Base-by-base conservation (phyloP, 2,329 filamentous ascomycete species). In the Fusarium citri region DNA sequence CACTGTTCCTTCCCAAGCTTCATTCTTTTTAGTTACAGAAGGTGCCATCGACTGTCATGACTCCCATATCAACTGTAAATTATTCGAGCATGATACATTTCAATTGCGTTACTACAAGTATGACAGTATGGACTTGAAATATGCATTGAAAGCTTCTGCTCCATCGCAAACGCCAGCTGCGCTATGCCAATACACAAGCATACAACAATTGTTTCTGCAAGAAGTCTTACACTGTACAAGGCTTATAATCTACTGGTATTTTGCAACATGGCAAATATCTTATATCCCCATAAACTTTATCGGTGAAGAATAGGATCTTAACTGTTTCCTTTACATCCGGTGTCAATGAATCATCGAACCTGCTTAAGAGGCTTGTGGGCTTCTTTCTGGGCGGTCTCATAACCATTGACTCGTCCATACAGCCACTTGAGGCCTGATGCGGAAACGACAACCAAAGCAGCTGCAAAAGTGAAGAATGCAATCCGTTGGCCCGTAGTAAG, bases 391-490 rank as follows among this genome's bases (percentile, higher is more conserved):
- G 79, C 61, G 74, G 69, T 53, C 6, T 84, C 80, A 46, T 84
- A 78, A 14, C 90, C 90, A 76, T 94, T 94, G 26, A 92, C 76
- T 55, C 83, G 83, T 4, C 86, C 87, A 79, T 97, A 93, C 2
- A 92, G 66, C 85, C 86, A 91, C 77, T 94, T 91, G 67, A 97
- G 81, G 12, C 84, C 80, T 23, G 88, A 81, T 0, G 92, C 94
- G 69, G 89, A 93, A 5, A 83, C 78, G 4, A 92, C 90, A 88
- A 97, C 94, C 18, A 92, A 79, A 2, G 86, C 75, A 1, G 92
- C 94, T 43, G 92, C 92, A 20, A 87, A 81, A 1, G 84, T 84
- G 72, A 97, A 97, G 12, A 97, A 82, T 1, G 87, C 80, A 11
- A 89, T 82, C 22, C 94, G 87, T 75, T 94, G 90, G 50, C 82